Evolutionary conservation across 192 early-diverging fungal species (phyloP), one percentile per base, ranked within the genome.

Genomic region (Coemansia sp.): DNA sequence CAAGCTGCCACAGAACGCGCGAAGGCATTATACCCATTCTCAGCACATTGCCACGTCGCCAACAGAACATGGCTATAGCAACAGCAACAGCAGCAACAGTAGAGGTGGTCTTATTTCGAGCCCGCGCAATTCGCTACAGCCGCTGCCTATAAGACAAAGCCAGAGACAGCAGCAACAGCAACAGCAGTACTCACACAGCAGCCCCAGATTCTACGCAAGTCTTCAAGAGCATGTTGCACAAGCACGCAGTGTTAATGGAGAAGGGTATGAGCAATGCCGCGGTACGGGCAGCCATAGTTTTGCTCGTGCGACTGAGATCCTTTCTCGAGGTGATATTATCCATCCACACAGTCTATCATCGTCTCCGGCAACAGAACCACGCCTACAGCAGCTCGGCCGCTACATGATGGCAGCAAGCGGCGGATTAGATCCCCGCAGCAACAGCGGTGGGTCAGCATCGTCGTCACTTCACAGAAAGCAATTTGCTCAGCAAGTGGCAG

Each of bases 371-470:
- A 16, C 6, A 23, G n/a, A 32, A 9, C 40, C 57, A 41, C 39
- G 39, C 18, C 32, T 41, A 16, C 57, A 41, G 38, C 57, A 59
- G 13, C 21, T 56, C 38, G 56, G 56, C 15, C 26, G 10, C 21
- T 12, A 41, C 12, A 38, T 56, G 37, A 45, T n/a, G 38, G 57
- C 57, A 16, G n/a, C n/a, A 15, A 48, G 47, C 47, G 47, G n/a
- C 47, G 11, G 15, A 19, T 10, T 26, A 1, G 61, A 43, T 15
- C 26, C 12, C 32, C 16, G n/a, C 41, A 67, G 57, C 18, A 64
- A 44, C 65, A 68, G 70, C 59, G 71, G 60, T 69, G 75, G 71
- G 59, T 71, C 71, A 4, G 49, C 57, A 21, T 48, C 68, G 62
- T 59, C 68, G 44, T 62, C 57, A 18, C 12, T 40, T 6, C 57